phyloP scores from a whole-genome alignment of 345 rosid species.

The Boechera retrofracta region DNA sequence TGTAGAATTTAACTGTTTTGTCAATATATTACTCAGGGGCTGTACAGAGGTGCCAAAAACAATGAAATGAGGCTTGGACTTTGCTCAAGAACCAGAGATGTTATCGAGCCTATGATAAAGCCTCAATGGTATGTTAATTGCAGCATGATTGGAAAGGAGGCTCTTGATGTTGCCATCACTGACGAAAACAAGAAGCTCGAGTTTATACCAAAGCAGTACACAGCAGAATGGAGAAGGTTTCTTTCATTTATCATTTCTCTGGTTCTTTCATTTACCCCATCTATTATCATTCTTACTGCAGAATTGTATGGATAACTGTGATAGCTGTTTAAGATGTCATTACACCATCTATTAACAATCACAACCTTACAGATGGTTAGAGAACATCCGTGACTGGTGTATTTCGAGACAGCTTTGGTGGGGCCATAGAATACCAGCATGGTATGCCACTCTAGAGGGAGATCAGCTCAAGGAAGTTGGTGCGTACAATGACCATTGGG shows the following conservation, averaged over 20 bases:
- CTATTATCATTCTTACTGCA: conserved; percentile 18
- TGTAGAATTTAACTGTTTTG: neutral
- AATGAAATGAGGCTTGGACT: conserved; percentile 94
- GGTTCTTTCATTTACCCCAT: neutral
- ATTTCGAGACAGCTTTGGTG: conserved; percentile 98
- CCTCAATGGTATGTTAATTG: conserved; percentile 94
- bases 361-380: conserved; percentile 80
- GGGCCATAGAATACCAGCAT: conserved; percentile 96
- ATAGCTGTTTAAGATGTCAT: neutral
- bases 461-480: conserved; percentile 80
- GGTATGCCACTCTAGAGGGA: conserved; percentile 82
- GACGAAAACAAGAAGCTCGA: conserved; percentile 69
- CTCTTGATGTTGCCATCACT: conserved; percentile 73
- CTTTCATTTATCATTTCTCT: conserved; percentile 28
- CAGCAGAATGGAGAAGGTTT: conserved; percentile 95
- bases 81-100: conserved; percentile 83
- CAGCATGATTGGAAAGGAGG: conserved; percentile 70
- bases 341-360: conserved; percentile 32
- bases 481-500: conserved; percentile 83
- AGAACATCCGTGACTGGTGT: conserved; percentile 97
- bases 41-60: conserved; percentile 75
- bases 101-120: conserved; percentile 90
- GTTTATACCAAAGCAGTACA: conserved; percentile 84
- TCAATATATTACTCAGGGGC: conserved; percentile 54
- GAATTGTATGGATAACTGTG: neutral